Percentiles rank a stretch among this genome's conserved stretches.
These are phyloP conservation scores for Ascochyta viciae-villosae DNA, from an alignment of 2,329 filamentous ascomycete species.

Conservation along the genomic window DNA sequence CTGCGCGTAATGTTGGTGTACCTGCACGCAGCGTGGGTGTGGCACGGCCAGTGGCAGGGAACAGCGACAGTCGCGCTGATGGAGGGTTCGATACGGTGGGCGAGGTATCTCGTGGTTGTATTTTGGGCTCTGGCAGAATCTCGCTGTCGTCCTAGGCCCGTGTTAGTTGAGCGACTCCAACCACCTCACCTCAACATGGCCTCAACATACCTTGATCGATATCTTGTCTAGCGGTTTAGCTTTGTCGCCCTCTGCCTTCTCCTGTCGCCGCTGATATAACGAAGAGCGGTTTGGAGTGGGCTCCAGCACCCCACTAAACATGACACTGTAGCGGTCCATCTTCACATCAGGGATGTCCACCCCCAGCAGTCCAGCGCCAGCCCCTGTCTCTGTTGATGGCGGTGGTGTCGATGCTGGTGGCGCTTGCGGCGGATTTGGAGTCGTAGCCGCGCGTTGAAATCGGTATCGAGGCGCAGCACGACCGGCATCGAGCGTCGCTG, in stretches of 20 bases:
- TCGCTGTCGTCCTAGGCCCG: constrained; percentile 25
- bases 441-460: constrained; percentile 26
- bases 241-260: constrained; percentile 43
- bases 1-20: constrained; percentile 16
- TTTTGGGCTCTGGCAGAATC: constrained; percentile 24
- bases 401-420: not conserved
- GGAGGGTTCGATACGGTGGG: constrained; percentile 37
- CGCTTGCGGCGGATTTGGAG: constrained; percentile 23
- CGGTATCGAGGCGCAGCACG: constrained; percentile 6
- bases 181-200: constrained; percentile 20
- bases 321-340: constrained; percentile 90
- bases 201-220: constrained; percentile 40
- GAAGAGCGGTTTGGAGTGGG: constrained; percentile 35
- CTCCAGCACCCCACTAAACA: constrained; percentile 81
- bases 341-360: constrained; percentile 81
- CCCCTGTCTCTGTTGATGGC: not conserved
- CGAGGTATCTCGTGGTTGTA: constrained; percentile 44
- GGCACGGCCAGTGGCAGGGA: constrained; percentile 35
- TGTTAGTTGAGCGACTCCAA: constrained; percentile 15
- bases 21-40: constrained; percentile 14
- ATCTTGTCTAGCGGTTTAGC: constrained; percentile 44
- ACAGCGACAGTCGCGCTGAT: constrained; percentile 41
- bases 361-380: constrained; percentile 59
- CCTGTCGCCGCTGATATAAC: constrained; percentile 46
- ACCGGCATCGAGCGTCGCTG: constrained; percentile 11